phyloP scores from a whole-genome alignment of 1,284 basidiomycete genomes.

The Puccinia hordei region DNA sequence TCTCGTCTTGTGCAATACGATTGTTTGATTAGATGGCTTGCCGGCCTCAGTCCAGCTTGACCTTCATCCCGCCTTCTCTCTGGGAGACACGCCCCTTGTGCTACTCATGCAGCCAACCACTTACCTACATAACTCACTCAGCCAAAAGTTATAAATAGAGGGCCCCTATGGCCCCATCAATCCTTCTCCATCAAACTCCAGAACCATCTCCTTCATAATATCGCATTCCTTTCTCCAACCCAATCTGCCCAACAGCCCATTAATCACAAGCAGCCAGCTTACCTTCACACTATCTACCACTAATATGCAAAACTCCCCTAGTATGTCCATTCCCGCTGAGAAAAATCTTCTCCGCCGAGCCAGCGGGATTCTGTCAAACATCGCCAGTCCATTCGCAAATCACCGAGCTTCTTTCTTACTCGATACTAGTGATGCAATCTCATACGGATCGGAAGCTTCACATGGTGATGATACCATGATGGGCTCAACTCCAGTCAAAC shows the following conservation, averaged over 20 bases:
- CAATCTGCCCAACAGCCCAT: not conserved
- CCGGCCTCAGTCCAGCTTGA: constrained; percentile 11
- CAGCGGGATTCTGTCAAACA: constrained; percentile 22
- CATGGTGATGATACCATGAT: not conserved
- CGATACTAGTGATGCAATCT: constrained; percentile 5
- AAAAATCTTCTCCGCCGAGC: constrained; percentile 19
- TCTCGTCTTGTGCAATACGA: constrained; percentile 7
- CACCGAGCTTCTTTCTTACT: constrained; percentile 25
- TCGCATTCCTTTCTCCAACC: not conserved
- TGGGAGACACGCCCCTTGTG: not conserved
- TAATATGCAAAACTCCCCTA: constrained; percentile 17
- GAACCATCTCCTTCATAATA: not conserved
- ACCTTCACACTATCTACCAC: not conserved
- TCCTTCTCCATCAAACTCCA: not conserved
- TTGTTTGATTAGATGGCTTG: not conserved
- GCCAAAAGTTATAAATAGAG: constrained; percentile 12
- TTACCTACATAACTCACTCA: too few relatives aligned
- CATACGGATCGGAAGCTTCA: not conserved
- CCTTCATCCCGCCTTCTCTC: not conserved
- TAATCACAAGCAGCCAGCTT: not conserved
- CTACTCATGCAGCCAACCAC: not conserved
- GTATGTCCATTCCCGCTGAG: constrained; percentile 10
- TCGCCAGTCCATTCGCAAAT: constrained; percentile 21
- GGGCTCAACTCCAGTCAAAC: constrained; percentile 1
- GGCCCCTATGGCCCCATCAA: not conserved